A percentile compares a stretch with the other conserved stretches of the same genome.
Evolutionary conservation across 2,329 filamentous ascomycete species (phyloP).

Genomic region (Fusarium praegraminearum): DNA sequence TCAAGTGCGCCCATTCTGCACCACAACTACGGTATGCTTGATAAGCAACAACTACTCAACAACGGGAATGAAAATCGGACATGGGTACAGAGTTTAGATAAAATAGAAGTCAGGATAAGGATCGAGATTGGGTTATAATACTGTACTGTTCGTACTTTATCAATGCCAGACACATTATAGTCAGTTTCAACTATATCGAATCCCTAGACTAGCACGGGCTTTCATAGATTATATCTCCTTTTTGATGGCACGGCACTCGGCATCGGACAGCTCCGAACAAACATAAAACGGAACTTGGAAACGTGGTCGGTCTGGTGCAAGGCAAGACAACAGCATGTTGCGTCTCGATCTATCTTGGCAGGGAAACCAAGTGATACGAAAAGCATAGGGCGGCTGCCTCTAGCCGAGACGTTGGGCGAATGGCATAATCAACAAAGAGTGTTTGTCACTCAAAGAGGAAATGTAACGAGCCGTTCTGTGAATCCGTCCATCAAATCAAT

Average conservation of each 20-base stretch:
- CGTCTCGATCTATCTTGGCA: conserved; percentile 22
- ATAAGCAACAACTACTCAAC: conserved; percentile 17
- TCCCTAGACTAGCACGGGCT: not conserved
- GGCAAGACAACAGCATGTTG: conserved; percentile 4
- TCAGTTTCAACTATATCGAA: not conserved
- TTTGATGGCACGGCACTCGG: conserved; percentile 19
- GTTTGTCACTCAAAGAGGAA: conserved; percentile 24
- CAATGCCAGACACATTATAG: not conserved
- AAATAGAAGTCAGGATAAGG: not conserved
- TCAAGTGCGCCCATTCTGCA: not conserved
- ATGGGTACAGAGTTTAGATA: not conserved
- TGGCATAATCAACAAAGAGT: conserved; percentile 16
- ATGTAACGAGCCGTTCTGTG: conserved; percentile 40
- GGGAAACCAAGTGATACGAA: conserved; percentile 35
- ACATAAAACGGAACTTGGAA: conserved; percentile 22
- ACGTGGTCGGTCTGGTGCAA: conserved; percentile 29
- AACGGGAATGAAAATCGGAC: not conserved
- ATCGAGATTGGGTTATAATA: not conserved
- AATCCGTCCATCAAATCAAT: conserved; percentile 12
- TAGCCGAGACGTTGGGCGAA: conserved; percentile 33
- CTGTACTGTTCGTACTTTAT: not conserved
- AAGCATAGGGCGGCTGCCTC: conserved; percentile 33
- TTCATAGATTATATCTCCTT: not conserved
- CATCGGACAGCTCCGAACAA: conserved; percentile 28
- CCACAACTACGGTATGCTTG: not conserved